These are phyloP conservation scores for Alnus rubra DNA, from an alignment of 306 rosid genomes.

Conservation along the genomic window DNA sequence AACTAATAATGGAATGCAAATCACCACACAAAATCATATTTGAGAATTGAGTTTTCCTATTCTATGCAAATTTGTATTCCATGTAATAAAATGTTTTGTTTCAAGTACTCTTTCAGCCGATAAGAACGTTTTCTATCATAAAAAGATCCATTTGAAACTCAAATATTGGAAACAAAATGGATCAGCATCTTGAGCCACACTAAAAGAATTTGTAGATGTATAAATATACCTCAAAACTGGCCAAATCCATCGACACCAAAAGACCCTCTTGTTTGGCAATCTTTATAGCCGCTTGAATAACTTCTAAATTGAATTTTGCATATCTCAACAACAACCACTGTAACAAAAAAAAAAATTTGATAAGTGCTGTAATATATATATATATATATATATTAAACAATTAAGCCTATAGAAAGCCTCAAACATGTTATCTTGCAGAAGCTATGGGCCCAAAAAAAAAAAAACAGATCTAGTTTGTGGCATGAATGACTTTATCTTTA, in stretches of 20 bases:
- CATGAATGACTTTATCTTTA: not conserved
- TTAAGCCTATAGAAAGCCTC: conserved; percentile 32
- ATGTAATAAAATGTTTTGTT: not conserved
- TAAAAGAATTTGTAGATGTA: not conserved
- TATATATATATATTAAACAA: conserved; percentile 24
- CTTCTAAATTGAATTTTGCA: conserved; percentile 69
- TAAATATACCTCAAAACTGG: conserved; percentile 92
- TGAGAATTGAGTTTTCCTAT: not conserved
- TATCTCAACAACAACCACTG: conserved; percentile 95
- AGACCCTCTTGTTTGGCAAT: conserved; percentile 88
- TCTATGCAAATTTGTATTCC: not conserved
- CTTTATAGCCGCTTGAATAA: conserved; percentile 76
- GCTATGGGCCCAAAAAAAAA: not conserved
- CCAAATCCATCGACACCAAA: conserved; percentile 87
- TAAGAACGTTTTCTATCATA: not conserved
- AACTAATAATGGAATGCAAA: not conserved
- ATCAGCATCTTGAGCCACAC: not conserved
- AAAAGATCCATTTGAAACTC: not conserved
- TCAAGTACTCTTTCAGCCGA: not conserved
- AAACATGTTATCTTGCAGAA: conserved; percentile 12
- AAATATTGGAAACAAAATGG: not conserved
- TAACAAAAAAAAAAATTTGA: conserved; percentile 27
- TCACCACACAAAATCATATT: not conserved
- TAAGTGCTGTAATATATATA: conserved; percentile 63
- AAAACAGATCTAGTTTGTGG: conserved; percentile 11